Base-by-base conservation (phyloP, 78 protist species). In the Goniomonas avonlea region DNA sequence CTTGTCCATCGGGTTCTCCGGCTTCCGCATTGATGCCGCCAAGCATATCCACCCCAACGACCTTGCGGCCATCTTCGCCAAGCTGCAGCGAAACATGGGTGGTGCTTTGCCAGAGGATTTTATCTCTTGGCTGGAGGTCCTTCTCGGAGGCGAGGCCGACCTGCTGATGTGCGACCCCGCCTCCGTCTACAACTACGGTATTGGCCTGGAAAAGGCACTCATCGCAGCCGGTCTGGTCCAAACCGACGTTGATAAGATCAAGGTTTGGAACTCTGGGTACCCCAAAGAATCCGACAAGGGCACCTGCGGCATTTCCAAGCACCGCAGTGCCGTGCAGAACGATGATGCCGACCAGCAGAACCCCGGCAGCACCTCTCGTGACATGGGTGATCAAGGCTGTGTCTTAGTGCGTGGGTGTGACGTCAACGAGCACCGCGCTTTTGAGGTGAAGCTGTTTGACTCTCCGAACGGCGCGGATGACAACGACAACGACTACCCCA, bases 11-110 rank as follows among this genome's bases (percentile, higher is more conserved):
- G 92, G 92, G 2, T 80, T 85, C 79, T 20, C 73, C 5, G 92
- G 92, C 59, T n/a, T 82, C 73, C 55, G 92, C 5, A 59, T 88
- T 47, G 92, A 88, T 40, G 88, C 89, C 7, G 88, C 88, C 81
- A 85, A 84, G 83, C 88, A 88, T 58, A 88, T 88, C 59, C 8
- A 48, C 7, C 86, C 86, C 0, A 13, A 48, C 34, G 75, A 73
- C 74, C 74, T 88, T 25, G 85, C 29, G 47, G 81, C 55, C 11
- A 88, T 84, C 29, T 84, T 88, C n/a, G 31, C 55, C 56, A 77
- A 74, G 27, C 58, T 88, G 37, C n/a, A 29, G 47, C 3, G 0
- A 11, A 73, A 70, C 55, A 1, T 88, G 80, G 87, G 87, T 39
- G 87, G 88, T 0, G 0, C 39, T 1, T 0, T 88, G 17, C 88